These are phyloP conservation scores for Tylopilus intermedius DNA, from an alignment of 768 basidiomycete genomes.

Conservation along the genomic window DNA sequence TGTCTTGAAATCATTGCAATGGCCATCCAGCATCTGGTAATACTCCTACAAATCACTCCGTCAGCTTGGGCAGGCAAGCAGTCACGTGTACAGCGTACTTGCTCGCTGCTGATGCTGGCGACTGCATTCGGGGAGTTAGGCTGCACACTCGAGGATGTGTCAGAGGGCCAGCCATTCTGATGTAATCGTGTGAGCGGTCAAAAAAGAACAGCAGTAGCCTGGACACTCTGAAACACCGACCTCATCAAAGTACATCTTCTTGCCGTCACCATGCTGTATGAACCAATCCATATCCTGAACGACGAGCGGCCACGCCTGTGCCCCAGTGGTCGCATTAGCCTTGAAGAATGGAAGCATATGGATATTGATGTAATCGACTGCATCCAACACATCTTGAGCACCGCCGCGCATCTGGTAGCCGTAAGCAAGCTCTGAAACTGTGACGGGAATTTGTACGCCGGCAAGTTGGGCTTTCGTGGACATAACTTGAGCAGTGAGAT, in stretches of 20 bases:
- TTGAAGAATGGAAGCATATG: conserved; percentile 72
- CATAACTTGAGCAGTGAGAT: conserved; percentile 49
- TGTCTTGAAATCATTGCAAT: conserved; percentile 59
- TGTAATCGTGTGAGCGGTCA: conserved; percentile 21
- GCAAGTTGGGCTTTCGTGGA: conserved; percentile 46
- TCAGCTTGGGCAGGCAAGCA: not conserved
- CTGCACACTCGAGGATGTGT: conserved; percentile 54
- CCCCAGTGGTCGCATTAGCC: conserved; percentile 35
- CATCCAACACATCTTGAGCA: conserved; percentile 50
- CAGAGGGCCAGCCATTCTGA: conserved; percentile 80
- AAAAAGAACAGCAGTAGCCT: not conserved
- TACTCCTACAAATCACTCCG: conserved; percentile 37
- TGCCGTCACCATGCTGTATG: conserved; percentile 51
- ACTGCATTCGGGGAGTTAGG: conserved; percentile 61
- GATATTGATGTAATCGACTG: conserved; percentile 59
- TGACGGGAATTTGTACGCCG: conserved; percentile 55
- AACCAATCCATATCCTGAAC: conserved; percentile 62
- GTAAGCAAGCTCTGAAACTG: conserved; percentile 63
- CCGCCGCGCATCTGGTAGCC: conserved; percentile 52
- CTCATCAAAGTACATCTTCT: conserved; percentile 74
- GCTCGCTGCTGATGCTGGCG: conserved; percentile 55
- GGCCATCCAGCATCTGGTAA: conserved; percentile 55
- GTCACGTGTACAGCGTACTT: conserved; percentile 36
- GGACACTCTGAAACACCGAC: conserved; percentile 30
- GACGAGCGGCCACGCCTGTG: conserved; percentile 60